Percentiles rank a stretch among this genome's conserved stretches.
Conservation (phyloP, 257 asterid species). For the Gentiana dahurica region DNA sequence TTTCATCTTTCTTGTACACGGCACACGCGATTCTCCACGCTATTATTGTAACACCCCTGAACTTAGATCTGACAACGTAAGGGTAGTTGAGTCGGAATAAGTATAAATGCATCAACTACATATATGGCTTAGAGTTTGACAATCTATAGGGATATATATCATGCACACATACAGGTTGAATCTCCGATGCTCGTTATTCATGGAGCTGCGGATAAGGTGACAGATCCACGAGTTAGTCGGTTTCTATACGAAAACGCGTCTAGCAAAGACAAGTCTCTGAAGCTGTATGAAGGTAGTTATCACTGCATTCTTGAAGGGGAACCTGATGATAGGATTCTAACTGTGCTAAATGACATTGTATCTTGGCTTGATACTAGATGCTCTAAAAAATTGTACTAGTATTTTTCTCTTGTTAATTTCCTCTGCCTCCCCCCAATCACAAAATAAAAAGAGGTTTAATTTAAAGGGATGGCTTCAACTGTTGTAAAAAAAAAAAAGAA, state of each 20-base stretch:
- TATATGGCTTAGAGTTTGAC: neutral
- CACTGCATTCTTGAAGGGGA: conserved; percentile 99
- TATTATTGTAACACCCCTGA: neutral
- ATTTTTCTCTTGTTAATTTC: too few species aligned
- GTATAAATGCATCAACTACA: too few species aligned
- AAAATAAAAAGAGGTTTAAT: too few species aligned
- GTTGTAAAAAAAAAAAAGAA: too few species aligned
- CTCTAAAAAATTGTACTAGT: conserved; percentile 13
- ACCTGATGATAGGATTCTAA: conserved; percentile 74
- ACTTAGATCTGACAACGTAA: too few species aligned
- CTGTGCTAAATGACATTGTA: conserved; percentile 62
- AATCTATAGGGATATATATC: neutral
- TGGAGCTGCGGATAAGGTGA: conserved; percentile 90
- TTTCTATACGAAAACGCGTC: conserved; percentile 57
- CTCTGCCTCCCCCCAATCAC: too few species aligned
- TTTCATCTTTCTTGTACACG: too few species aligned
- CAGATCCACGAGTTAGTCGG: conserved; percentile 81
- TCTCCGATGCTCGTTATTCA: conserved; percentile 86
- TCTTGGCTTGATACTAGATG: conserved; percentile 83
- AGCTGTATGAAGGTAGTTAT: conserved; percentile 77
- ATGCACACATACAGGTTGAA: conserved; percentile 30
- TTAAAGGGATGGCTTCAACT: too few species aligned
- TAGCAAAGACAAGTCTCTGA: conserved; percentile 69
- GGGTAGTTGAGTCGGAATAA: too few species aligned
- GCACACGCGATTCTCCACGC: neutral